These are phyloP conservation scores for Pisolithus tinctorius DNA, from an alignment of 768 basidiomycete species.

Conservation along the genomic window DNA sequence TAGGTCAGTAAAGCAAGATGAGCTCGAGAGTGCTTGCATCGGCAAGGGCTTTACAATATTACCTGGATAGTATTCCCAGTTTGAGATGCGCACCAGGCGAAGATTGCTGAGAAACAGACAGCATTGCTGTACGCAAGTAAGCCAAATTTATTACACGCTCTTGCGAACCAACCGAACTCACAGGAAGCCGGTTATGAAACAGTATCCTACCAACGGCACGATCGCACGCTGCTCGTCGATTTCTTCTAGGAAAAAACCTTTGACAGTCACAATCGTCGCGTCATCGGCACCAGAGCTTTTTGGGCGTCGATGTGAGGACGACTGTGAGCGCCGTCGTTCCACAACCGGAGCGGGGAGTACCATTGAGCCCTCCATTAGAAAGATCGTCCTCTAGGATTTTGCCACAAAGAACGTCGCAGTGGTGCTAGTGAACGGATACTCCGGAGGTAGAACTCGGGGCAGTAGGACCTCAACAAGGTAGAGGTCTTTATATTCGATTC, in stretches of 20 bases:
- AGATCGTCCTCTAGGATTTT: background rate
- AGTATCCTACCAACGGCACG: conserved; percentile 54
- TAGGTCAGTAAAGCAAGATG: background rate
- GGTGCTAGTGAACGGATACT: background rate
- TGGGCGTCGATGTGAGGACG: background rate
- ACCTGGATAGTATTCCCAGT: conserved; percentile 74
- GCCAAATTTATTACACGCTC: background rate
- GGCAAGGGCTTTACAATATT: conserved; percentile 5
- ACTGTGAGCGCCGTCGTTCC: background rate
- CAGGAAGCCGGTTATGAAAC: conserved; percentile 80
- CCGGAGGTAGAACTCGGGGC: background rate
- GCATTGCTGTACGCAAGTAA: conserved; percentile 42
- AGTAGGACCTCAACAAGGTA: background rate
- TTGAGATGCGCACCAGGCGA: conserved; percentile 84
- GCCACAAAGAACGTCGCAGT: background rate
- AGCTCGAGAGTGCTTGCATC: background rate
- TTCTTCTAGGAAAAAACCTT: conserved; percentile 16
- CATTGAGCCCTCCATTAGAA: background rate
- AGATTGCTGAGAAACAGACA: conserved; percentile 71
- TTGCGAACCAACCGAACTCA: conserved; percentile 27
- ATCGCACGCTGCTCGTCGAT: conserved; percentile 30
- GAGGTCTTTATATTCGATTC: background rate
- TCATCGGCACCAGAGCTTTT: background rate
- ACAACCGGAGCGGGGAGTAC: conserved; percentile 5
- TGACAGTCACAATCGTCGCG: background rate